These are phyloP conservation scores for Aspergillus brunneoviolaceus DNA, from an alignment of 2,329 filamentous ascomycete species.

Conservation along the genomic window DNA sequence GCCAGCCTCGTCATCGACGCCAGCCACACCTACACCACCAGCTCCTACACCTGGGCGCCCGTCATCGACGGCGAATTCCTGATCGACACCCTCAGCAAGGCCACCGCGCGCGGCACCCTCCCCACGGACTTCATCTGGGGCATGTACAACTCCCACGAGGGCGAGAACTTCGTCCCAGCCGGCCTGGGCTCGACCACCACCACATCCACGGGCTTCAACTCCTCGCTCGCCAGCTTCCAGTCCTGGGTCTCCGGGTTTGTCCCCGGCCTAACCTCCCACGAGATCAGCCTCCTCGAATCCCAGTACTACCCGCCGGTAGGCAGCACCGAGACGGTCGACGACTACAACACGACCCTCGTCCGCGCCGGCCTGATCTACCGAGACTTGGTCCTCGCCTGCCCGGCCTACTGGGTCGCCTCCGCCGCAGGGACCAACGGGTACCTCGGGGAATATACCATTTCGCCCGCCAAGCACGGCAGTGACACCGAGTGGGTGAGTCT, in stretches of 20 bases:
- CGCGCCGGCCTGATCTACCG: conserved; percentile 59
- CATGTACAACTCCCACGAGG: conserved; percentile 65
- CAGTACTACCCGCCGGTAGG: conserved; percentile 52
- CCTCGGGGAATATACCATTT: conserved; percentile 60
- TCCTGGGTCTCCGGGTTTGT: conserved; percentile 56
- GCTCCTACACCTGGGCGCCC: conserved; percentile 60
- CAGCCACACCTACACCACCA: conserved; percentile 55
- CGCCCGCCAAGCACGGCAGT: conserved; percentile 58
- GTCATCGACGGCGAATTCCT: conserved; percentile 60
- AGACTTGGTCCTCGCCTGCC: conserved; percentile 60
- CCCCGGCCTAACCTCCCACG: conserved; percentile 45
- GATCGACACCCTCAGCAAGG: conserved; percentile 47
- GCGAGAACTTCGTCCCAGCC: conserved; percentile 60
- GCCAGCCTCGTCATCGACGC: conserved; percentile 52
- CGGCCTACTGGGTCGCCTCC: conserved; percentile 57
- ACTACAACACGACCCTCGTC: conserved; percentile 53
- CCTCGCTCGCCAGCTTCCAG: conserved; percentile 51
- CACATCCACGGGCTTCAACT: conserved; percentile 50
- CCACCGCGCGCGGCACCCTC: conserved; percentile 39
- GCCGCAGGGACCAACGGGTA: conserved; percentile 50
- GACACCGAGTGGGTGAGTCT: conserved; percentile 56
- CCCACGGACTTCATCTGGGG: conserved; percentile 51
- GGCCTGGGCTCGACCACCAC: conserved; percentile 41
- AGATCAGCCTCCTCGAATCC: conserved; percentile 42
- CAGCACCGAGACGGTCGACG: conserved; percentile 47